These are phyloP conservation scores for Gloeopeniophorella convolvens DNA, from an alignment of 768 basidiomycete species.

Conservation along the genomic window DNA sequence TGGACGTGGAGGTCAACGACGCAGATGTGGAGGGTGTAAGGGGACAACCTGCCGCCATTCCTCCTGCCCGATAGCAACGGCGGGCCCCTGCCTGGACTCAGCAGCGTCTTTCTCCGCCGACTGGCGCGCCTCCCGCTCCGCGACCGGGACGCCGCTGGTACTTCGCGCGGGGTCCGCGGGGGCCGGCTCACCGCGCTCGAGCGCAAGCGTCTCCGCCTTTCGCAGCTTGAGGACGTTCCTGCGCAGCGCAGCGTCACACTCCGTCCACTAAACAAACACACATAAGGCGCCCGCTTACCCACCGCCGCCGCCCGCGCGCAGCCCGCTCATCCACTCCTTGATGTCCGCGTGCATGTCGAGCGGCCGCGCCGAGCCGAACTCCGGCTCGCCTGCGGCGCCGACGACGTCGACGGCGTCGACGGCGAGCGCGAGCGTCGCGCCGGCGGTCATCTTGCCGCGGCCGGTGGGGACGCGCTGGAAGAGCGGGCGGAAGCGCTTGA, in stretches of 20 bases:
- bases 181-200: constrained; percentile 1
- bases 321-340: constrained; percentile 47
- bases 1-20: neutral
- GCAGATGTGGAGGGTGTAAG: neutral
- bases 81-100: too few relatives aligned
- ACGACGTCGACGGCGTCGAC: constrained; percentile 38
- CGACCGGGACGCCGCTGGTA: neutral
- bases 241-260: neutral
- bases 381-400: constrained; percentile 39
- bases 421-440: constrained; percentile 45
- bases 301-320: constrained; percentile 49
- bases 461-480: constrained; percentile 47
- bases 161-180: too few relatives aligned
- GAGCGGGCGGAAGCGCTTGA: constrained; percentile 45
- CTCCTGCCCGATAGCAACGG: too few relatives aligned
- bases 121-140: neutral
- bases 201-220: constrained; percentile 28
- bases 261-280: neutral
- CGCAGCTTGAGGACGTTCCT: constrained; percentile 43
- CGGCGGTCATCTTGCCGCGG: constrained; percentile 34
- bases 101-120: too few relatives aligned
- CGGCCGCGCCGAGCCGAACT: constrained; percentile 46
- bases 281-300: constrained; percentile 48
- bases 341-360: constrained; percentile 37
- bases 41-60: constrained; percentile 11